phyloP scores from a whole-genome alignment of 148 eudicot species.

The Camellia granthamiana region DNA sequence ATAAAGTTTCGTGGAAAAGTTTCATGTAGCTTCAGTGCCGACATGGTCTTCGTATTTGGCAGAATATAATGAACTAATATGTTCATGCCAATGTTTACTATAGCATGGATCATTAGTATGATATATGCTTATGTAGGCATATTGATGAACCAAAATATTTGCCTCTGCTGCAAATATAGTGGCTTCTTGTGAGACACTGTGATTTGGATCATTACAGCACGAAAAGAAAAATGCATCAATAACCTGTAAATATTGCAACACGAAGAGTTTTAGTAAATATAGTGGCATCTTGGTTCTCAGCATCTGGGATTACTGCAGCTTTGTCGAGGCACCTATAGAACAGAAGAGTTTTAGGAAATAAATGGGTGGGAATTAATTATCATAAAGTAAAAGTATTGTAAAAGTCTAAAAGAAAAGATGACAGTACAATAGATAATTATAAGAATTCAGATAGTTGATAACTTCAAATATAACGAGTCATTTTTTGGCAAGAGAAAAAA shows the following conservation, averaged over 20 bases:
- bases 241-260: too few relatives aligned
- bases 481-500: neutral
- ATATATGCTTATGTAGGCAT: neutral
- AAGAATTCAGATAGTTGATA: too few relatives aligned
- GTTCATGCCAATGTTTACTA: neutral
- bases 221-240: too few relatives aligned
- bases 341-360: neutral
- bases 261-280: too few relatives aligned
- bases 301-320: slow-evolving; percentile 48
- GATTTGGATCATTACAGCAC: too few relatives aligned
- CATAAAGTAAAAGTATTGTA: neutral
- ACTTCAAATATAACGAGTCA: neutral
- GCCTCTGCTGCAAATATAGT: slow-evolving; percentile 2
- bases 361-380: neutral
- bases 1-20: neutral
- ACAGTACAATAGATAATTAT: neutral
- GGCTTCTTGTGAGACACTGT: neutral
- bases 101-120: neutral
- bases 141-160: neutral
- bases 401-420: neutral
- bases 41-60: neutral
- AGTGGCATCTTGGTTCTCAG: slow-evolving; percentile 23
- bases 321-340: slow-evolving; percentile 35
- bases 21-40: neutral
- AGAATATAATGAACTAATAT: neutral